phyloP scores from a whole-genome alignment of 148 eudicot species.

The Chenopodium quinoa region DNA sequence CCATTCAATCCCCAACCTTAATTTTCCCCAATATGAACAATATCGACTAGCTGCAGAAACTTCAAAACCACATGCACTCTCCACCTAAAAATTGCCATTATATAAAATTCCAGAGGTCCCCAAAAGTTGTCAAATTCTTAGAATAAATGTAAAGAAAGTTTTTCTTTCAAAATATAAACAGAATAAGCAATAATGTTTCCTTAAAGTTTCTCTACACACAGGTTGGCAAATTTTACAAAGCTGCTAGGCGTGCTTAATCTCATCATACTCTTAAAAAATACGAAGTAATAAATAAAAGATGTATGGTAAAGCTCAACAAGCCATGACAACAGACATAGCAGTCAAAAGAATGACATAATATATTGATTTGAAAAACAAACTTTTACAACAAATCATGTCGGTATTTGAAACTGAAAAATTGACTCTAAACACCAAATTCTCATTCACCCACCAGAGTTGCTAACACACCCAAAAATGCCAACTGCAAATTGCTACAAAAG shows the following conservation, averaged over 20 bases:
- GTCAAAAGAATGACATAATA: background rate
- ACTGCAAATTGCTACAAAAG: background rate
- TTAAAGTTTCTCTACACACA: background rate
- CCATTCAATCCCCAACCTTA: background rate
- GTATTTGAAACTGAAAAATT: background rate
- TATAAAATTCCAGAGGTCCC: background rate
- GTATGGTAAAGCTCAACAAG: background rate
- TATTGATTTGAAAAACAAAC: background rate
- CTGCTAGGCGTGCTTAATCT: background rate
- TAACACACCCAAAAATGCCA: background rate
- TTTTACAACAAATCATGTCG: background rate
- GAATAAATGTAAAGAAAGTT: background rate
- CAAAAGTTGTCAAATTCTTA: background rate
- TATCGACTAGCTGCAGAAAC: background rate
- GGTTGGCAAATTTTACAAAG: background rate
- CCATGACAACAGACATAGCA: background rate
- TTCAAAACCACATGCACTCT: background rate
- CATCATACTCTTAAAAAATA: background rate
- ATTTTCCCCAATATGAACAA: background rate
- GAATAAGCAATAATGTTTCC: background rate
- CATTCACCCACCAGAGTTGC: background rate
- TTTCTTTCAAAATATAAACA: background rate
- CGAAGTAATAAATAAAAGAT: background rate
- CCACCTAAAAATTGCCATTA: background rate
- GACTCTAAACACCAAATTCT: background rate